phyloP scores from a whole-genome alignment of 2,329 filamentous ascomycete species.

The Aspergillus texensis region DNA sequence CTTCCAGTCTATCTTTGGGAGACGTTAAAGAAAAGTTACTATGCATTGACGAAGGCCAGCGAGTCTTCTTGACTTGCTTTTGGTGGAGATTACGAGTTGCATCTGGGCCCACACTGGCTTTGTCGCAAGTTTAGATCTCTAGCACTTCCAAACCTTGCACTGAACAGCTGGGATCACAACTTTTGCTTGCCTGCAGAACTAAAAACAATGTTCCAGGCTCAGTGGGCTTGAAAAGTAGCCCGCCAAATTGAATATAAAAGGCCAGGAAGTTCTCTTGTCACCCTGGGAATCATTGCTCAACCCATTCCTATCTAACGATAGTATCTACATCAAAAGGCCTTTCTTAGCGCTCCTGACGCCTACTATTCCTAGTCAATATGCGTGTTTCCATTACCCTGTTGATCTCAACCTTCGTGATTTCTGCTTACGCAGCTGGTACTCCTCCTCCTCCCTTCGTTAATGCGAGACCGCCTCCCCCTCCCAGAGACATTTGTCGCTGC shows the following conservation, averaged over 20 bases:
- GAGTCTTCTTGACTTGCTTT: accelerated
- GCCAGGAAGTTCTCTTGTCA: too few species aligned
- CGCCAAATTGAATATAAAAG: too few species aligned
- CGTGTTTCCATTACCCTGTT: not conserved
- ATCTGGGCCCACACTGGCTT: not conserved
- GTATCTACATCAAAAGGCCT: not conserved
- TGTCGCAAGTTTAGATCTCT: not conserved
- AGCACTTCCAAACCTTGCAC: too few species aligned
- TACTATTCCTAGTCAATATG: not conserved
- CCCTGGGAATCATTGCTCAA: not conserved
- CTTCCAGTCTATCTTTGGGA: too few species aligned
- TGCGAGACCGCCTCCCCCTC: not conserved
- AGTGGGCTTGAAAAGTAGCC: too few species aligned
- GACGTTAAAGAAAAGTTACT: too few species aligned
- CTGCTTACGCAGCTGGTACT: not conserved
- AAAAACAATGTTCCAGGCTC: not conserved
- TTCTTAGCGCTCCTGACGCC: too few species aligned
- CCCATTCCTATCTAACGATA: not conserved
- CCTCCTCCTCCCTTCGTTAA: not conserved
- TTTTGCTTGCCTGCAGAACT: not conserved
- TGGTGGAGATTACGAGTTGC: too few species aligned
- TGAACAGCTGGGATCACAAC: too few species aligned
- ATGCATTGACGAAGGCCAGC: too few species aligned
- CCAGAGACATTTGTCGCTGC: not conserved
- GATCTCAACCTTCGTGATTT: not conserved